Evolutionary conservation across 352 stramenopile genomes (phyloP).

Genomic region (Pythium diclinum): DNA sequence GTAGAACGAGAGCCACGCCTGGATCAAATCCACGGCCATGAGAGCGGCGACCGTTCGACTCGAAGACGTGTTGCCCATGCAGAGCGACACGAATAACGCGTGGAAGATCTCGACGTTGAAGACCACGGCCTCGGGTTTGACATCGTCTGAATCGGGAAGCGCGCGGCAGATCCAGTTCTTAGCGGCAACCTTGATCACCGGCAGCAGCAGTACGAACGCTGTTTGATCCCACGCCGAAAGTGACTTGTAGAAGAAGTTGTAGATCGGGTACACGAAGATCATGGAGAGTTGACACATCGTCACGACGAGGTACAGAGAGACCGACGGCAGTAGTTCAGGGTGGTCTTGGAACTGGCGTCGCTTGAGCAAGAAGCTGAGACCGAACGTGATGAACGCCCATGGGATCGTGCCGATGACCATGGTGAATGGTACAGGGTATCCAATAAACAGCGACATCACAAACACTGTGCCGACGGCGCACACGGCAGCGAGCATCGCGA

Average conservation of each 20-base stretch:
- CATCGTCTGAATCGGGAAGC: slow-evolving; percentile 24
- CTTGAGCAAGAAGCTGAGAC: slow-evolving; percentile 1
- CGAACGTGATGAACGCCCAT: not conserved
- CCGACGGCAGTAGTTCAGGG: not conserved
- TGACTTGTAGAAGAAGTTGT: slow-evolving; percentile 18
- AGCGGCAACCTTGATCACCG: slow-evolving; percentile 43
- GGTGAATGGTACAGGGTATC: not conserved
- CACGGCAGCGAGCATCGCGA: not conserved
- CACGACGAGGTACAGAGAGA: not conserved
- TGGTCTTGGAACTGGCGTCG: not conserved
- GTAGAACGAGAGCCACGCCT: slow-evolving; percentile 13
- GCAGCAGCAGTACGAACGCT: slow-evolving; percentile 29
- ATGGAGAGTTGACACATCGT: not conserved
- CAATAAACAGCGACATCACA: not conserved
- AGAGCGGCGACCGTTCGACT: slow-evolving; percentile 5
- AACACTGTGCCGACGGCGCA: slow-evolving; percentile 2
- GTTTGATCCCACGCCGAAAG: slow-evolving; percentile 18
- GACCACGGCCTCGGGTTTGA: slow-evolving; percentile 30
- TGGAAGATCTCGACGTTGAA: slow-evolving; percentile 31
- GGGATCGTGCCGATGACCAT: not conserved
- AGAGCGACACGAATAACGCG: slow-evolving; percentile 24
- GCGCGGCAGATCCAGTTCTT: slow-evolving; percentile 33
- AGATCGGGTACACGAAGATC: slow-evolving; percentile 22
- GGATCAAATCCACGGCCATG: slow-evolving; percentile 14
- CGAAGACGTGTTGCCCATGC: slow-evolving; percentile 18